phyloP scores from a whole-genome alignment of 352 stramenopile genomes.

The Hyphochytrium catenoides region DNA sequence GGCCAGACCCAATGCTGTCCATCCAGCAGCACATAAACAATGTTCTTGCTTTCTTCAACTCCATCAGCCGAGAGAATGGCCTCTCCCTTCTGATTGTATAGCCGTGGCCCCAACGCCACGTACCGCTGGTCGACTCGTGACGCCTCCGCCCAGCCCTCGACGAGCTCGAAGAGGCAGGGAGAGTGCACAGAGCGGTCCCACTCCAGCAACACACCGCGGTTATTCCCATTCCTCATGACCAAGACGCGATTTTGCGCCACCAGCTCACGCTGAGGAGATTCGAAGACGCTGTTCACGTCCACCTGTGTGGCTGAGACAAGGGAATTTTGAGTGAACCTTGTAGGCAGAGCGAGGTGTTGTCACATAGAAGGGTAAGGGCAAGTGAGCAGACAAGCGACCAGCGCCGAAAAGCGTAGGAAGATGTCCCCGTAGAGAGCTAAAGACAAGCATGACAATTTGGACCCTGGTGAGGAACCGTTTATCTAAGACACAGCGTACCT shows the following conservation, averaged over 20 bases:
- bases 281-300: no score
- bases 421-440: no score
- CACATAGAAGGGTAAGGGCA: no score
- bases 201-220: constrained; percentile 20
- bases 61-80: constrained; percentile 19
- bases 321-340: no score
- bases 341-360: no score
- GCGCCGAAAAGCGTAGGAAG: no score
- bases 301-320: no score
- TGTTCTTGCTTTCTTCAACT: constrained; percentile 14
- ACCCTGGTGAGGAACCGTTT: no score
- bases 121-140: constrained; percentile 21
- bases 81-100: constrained; percentile 24
- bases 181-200: constrained; percentile 11
- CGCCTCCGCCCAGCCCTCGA: constrained; percentile 12
- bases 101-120: constrained; percentile 22
- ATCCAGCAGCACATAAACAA: constrained; percentile 35
- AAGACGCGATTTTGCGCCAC: constrained; percentile 18
- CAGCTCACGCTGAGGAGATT: no score
- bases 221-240: constrained; percentile 35
- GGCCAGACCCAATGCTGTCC: constrained; percentile 48
- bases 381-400: no score
- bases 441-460: no score
- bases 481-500: no score
- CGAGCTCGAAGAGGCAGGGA: constrained; percentile 21